A percentile compares a stretch with the other conserved stretches of the same genome.
These are phyloP conservation scores for Vaccinium darrowii DNA, from an alignment of 148 eudicot genomes.

Conservation along the genomic window DNA sequence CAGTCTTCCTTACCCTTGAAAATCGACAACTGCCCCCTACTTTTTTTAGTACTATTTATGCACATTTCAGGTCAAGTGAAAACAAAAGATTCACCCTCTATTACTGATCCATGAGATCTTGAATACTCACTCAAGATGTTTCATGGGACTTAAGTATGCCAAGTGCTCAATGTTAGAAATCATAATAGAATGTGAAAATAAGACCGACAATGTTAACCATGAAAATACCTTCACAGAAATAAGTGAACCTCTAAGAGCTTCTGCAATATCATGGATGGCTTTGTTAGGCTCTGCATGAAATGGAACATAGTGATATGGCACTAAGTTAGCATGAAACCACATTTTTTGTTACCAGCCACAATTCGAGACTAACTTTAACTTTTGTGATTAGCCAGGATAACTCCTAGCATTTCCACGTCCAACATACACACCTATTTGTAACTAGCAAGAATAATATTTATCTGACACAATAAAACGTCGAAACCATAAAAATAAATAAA, in stretches of 20 bases:
- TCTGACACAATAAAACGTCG: neutral
- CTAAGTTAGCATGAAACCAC: slow-evolving; percentile 5
- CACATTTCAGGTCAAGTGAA: neutral
- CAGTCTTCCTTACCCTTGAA: neutral
- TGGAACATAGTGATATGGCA: slow-evolving; percentile 15
- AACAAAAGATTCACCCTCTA: neutral
- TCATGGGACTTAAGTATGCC: neutral
- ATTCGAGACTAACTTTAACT: neutral
- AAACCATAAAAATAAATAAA: neutral
- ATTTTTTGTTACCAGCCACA: neutral
- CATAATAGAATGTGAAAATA: neutral
- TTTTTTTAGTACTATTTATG: neutral
- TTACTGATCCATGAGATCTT: neutral
- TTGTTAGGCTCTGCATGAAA: slow-evolving; percentile 64
- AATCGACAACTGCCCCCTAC: neutral
- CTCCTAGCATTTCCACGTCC: neutral
- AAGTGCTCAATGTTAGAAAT: neutral
- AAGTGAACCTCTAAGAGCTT: slow-evolving; percentile 61
- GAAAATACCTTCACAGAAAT: slow-evolving; percentile 71
- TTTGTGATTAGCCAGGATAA: neutral
- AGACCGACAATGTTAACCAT: neutral
- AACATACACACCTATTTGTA: neutral
- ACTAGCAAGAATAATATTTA: neutral
- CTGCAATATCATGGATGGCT: slow-evolving; percentile 75
- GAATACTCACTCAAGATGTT: neutral